Percentiles rank a stretch among this genome's conserved stretches.
Conservation (phyloP, 768 basidiomycete species). For the Mycena crocata region DNA sequence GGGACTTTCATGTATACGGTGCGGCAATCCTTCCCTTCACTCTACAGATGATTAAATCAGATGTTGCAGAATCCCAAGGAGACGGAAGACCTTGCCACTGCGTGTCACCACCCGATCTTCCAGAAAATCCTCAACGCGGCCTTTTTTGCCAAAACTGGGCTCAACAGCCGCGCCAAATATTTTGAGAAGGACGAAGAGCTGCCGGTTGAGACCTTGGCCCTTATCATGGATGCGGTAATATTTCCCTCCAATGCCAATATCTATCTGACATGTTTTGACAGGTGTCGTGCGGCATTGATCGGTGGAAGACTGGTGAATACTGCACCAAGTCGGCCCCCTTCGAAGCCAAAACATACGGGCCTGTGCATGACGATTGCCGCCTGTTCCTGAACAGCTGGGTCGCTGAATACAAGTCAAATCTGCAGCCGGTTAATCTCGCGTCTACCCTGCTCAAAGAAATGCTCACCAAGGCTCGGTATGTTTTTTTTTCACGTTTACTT, state of each 20-base stretch:
- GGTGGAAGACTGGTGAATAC: not conserved
- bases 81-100: not conserved
- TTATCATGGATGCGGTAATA: not conserved
- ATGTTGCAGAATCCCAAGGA: not conserved
- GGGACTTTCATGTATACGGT: conserved; percentile 1
- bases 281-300: not conserved
- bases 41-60: not conserved
- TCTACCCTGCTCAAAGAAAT: not conserved
- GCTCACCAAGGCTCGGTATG: conserved; percentile 2
- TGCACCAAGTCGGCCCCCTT: not conserved
- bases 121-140: conserved; percentile 14
- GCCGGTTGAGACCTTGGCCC: not conserved
- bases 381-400: not conserved
- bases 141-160: not conserved
- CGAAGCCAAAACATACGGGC: not conserved
- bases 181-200: not conserved
- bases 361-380: not conserved
- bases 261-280: too few species aligned
- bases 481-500: too few species aligned
- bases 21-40: not conserved
- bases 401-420: not conserved
- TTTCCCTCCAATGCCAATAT: too few species aligned
- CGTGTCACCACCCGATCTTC: not conserved
- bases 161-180: not conserved
- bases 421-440: not conserved